phyloP scores from a whole-genome alignment of 768 basidiomycete species.

The Collybia nuda region DNA sequence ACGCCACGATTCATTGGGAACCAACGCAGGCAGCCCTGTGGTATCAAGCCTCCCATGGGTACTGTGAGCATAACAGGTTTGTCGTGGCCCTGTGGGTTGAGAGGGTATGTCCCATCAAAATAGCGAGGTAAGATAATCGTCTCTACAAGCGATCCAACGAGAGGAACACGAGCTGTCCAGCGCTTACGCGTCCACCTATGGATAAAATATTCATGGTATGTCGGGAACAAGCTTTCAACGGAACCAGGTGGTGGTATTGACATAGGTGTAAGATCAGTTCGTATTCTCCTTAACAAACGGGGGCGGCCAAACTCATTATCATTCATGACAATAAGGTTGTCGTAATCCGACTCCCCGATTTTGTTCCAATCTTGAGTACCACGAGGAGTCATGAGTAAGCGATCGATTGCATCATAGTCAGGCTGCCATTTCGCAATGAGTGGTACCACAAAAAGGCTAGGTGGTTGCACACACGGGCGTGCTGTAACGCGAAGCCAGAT shows the following conservation, averaged over 20 bases:
- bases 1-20: slow-evolving; percentile 52
- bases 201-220: slow-evolving; percentile 61
- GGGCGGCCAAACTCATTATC: slow-evolving; percentile 54
- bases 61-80: slow-evolving; percentile 17
- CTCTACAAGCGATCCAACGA: slow-evolving; percentile 65
- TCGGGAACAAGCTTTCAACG: slow-evolving; percentile 42
- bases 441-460: slow-evolving; percentile 69
- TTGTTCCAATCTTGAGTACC: slow-evolving; percentile 57
- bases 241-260: slow-evolving; percentile 55
- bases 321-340: slow-evolving; percentile 54
- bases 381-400: slow-evolving; percentile 44
- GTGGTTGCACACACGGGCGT: slow-evolving; percentile 47
- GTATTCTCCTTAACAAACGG: slow-evolving; percentile 55
- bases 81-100: slow-evolving; percentile 12
- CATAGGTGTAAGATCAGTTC: slow-evolving; percentile 64
- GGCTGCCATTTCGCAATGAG: slow-evolving; percentile 47
- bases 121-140: slow-evolving; percentile 40
- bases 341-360: slow-evolving; percentile 49
- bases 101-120: slow-evolving; percentile 36
- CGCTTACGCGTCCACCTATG: slow-evolving; percentile 54
- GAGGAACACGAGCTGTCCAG: slow-evolving; percentile 42
- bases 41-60: slow-evolving; percentile 29
- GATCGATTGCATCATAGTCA: slow-evolving; percentile 59
- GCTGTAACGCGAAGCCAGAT: slow-evolving; percentile 65
- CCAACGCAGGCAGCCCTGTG: slow-evolving; percentile 51